Evolutionary conservation across 2,329 filamentous ascomycete genomes (phyloP), one percentile per base, ranked within the genome.

Genomic region (Monosporascus sp.): DNA sequence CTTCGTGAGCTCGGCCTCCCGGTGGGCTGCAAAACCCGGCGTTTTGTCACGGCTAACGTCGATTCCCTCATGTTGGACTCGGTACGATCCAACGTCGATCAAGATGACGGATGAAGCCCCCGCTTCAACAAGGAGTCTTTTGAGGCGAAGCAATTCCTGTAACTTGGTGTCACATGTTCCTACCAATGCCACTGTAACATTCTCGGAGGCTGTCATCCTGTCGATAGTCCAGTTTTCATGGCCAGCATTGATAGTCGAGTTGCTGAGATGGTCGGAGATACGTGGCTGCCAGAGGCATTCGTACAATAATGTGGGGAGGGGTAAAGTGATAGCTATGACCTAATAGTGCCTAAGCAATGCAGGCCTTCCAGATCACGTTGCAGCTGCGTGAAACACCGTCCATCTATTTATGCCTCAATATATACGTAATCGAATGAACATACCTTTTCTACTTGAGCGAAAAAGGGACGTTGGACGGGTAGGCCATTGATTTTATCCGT

Each of bases 81-180:
- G 60, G 2, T 63, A 69, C 41, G 80, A 72, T 35, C 84, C 83
- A 3, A 82, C 78, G 58, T 85, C 82, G 52, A 84, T 72, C 25
- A 84, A 60, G 5, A 75, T 72, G 8, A 81, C 73, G 17, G 65
- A 59, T 18, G 65, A 63, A 9, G 53, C 57, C 47, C 61, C 58
- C 50, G 60, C 57, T 47, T 60, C 52, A 48, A 72, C 52, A 54
- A 82, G 73, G 56, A 74, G 69, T 25, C 71, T 61, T 53, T 75
- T 74, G 3, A 84, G 68, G 62, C 77, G 83, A 4, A 82, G 69
- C 3, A 83, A 71, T 63, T 86, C 83, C 14, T 74, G 64, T 14
- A 82, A 72, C 60, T 87, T 87, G n/a, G 82, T 84, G 63, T 87
- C 83, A 58, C 80, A 79, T 15, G 83, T 87, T 45, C 83, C 83